Evolutionary conservation across 2,329 filamentous ascomycete genomes (phyloP), one percentile per base, ranked within the genome.

Genomic region (Blastomyces silverae): DNA sequence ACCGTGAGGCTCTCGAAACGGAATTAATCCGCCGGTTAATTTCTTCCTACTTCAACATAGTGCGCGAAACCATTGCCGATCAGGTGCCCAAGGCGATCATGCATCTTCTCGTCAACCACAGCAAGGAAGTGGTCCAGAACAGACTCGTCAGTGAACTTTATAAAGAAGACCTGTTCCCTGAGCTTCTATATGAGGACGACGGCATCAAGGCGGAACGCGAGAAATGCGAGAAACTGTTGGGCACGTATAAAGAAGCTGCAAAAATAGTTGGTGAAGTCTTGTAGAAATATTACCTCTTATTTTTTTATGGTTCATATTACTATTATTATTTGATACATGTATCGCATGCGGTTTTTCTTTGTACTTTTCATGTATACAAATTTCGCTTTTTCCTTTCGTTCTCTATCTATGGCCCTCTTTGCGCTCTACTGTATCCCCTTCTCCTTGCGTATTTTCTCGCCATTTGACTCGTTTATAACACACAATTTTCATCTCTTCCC

Each of bases 31-130:
- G 93, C 58, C 90, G 92, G 58, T 85, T 99, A 64, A 99, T 99
- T 76, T 96, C 91, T 42, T 97, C 92, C 0, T 99, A 99, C 82
- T 99, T 99, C 83, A 96, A 96, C 77, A 99, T 99, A 73, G 94
- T 99, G 58, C 90, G 94, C 68, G 94, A 99, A 79, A 93, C 91
- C n/a, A 96, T 97, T 72, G 93, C 93, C 56, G 94, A 99, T 75
- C 93, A 97, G 79, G 94, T 99, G 13, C 94, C 94, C 70, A 99
- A 99, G 80, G 94, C 94, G 5, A 89, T 99, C 71, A 99, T 99
- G 94, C 94, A 99, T 76, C 85, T 99, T 58, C 85, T 99, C 44
- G 94, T 99, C 74, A 99, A 99, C 79, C 91, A 97, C 81, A 96
- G 91, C 80, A 97, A 97, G 78, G 94, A 99, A 70, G 93, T 93